These are phyloP conservation scores for Phylloporus sp. DNA, from an alignment of 768 basidiomycete species.

Conservation along the genomic window DNA sequence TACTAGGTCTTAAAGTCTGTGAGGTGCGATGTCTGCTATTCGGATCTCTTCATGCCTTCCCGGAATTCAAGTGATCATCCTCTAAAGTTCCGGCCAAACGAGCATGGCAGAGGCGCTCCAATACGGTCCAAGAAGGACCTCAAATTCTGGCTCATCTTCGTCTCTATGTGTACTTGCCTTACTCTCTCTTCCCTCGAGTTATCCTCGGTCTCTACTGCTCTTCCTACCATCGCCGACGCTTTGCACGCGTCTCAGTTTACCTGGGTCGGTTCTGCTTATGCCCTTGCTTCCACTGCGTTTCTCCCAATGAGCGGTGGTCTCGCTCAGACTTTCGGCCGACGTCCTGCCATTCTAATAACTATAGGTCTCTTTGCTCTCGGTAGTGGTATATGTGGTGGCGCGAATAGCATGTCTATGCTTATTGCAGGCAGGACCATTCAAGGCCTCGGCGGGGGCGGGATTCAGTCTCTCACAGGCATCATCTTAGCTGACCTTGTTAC, in stretches of 20 bases:
- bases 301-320: conserved; percentile 38
- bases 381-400: conserved; percentile 38
- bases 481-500: conserved; percentile 44
- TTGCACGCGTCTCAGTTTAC: conserved; percentile 36
- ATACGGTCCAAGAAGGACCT: not conserved
- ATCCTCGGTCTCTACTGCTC: conserved; percentile 35
- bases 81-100: no score
- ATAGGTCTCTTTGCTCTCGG: conserved; percentile 39
- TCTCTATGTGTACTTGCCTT: conserved; percentile 23
- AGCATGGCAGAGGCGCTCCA: no score
- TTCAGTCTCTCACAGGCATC: conserved; percentile 36
- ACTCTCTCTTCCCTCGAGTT: conserved; percentile 33
- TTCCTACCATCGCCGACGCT: conserved; percentile 38
- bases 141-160: conserved; percentile 31
- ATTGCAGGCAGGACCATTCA: conserved; percentile 41
- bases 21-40: no score
- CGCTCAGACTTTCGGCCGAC: conserved; percentile 38
- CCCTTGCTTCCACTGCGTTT: conserved; percentile 36
- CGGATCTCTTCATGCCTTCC: no score
- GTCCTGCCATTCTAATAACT: conserved; percentile 28
- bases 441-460: conserved; percentile 39
- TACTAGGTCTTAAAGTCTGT: no score
- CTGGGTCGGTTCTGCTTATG: conserved; percentile 45
- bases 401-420: conserved; percentile 37
- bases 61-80: no score